These are phyloP conservation scores for Avena eriantha DNA, from an alignment of 176 grass and related monocot species.

Conservation along the genomic window DNA sequence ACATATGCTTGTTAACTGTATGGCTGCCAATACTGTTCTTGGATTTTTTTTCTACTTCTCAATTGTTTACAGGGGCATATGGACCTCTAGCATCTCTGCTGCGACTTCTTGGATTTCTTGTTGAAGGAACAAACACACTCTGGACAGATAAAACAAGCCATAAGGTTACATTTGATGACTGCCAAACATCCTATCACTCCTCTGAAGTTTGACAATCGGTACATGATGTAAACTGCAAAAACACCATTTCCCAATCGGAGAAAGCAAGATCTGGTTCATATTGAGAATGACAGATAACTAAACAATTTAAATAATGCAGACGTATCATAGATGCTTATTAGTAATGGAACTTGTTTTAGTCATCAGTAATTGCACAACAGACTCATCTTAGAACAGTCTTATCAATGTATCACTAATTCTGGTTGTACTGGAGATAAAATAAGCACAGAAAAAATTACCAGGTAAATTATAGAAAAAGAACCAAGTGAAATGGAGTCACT, in stretches of 20 bases:
- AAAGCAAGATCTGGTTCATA: slow-evolving; percentile 13
- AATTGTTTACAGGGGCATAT: slow-evolving; percentile 52
- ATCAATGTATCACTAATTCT: background rate
- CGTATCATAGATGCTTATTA: slow-evolving; percentile 6
- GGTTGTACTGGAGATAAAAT: slow-evolving; percentile 1
- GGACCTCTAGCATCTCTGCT: slow-evolving; percentile 48
- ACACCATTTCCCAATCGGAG: background rate
- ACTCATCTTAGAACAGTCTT: background rate
- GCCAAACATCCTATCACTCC: background rate
- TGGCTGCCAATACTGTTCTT: slow-evolving; percentile 3
- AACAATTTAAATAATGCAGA: slow-evolving; percentile 8
- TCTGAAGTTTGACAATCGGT: slow-evolving; percentile 5
- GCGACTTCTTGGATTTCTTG: slow-evolving; percentile 51
- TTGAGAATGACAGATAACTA: background rate
- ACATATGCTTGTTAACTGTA: slow-evolving; percentile 28
- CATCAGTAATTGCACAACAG: background rate
- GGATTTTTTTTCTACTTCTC: slow-evolving; percentile 28
- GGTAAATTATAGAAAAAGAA: background rate
- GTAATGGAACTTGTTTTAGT: slow-evolving; percentile 9
- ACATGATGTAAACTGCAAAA: slow-evolving; percentile 5
- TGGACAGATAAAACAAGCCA: slow-evolving; percentile 50
- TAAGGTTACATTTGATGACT: slow-evolving; percentile 33
- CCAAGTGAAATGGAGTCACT: background rate
- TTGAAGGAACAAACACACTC: slow-evolving; percentile 52
- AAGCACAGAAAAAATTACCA: background rate